Evolutionary conservation across 805 yeast species (phyloP), one percentile per base, ranked within the genome.

Genomic region (Lachancea kluyveri): DNA sequence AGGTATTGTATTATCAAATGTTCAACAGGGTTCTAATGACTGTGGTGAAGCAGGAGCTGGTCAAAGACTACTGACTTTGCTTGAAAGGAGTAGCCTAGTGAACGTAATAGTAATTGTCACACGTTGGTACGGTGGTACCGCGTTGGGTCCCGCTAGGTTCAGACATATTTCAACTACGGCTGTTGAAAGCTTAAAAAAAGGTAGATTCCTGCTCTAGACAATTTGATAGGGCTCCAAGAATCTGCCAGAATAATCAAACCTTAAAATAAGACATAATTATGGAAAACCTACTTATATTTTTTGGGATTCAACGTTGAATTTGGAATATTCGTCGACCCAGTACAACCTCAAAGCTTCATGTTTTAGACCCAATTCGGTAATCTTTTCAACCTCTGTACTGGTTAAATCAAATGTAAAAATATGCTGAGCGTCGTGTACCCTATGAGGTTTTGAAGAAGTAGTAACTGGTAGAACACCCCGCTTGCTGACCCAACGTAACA

Each of bases 111-210:
- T 83, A 1, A 75, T 83, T 17, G 92, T 80, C 0, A 72, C 83
- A 0, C 52, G 95, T 38, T 83, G 94, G 94, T 80, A 79, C 48
- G 90, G 90, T 1, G 94, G 94, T 0, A 65, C 67, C 0, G 83
- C 82, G 4, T 50, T 84, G 24, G 94, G 94, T 0, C 67, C 84
- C 4, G 67, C 74, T 15, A 55, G 95, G 33, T 84, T 83, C 47
- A 64, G 83, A 37, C 78, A 75, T 43, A 82, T 84, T 4, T 67
- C 74, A 28, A 64, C 68, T 16, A 72, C 70, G 9, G 79, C 77
- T 0, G 58, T 62, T 10, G 77, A 74, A 35, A 71, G 77, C 23
- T 45, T 78, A 24, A 54, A 55, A 29, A 48, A 44, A 6, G 72
- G 67, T 0, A 57, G 60, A 1, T 62, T 56, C 35, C 28, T 54